Percentiles rank a stretch among this genome's conserved stretches.
phyloP scores from a whole-genome alignment of 73 alveolate genomes.

The Urostyla sp. region DNA sequence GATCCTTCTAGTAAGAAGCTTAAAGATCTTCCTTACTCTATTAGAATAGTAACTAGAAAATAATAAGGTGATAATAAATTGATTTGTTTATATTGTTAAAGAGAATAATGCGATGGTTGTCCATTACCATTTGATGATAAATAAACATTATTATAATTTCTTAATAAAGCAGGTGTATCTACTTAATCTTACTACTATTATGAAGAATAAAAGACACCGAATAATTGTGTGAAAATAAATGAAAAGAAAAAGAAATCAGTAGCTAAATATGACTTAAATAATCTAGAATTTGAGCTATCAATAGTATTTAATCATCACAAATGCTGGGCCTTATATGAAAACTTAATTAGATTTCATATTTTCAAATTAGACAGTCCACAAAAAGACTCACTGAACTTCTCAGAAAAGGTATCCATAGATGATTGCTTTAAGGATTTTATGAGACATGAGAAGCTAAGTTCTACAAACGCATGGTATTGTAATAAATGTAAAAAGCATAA shows the following conservation, averaged over 20 bases:
- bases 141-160: conserved; percentile 1
- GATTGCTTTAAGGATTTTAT: conserved; percentile 82
- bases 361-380: conserved; percentile 3
- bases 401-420: conserved; percentile 53
- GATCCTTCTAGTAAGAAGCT: conserved; percentile 33
- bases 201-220: conserved; percentile 25
- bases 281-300: conserved; percentile 36
- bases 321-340: conserved; percentile 46
- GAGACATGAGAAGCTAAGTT: conserved; percentile 79
- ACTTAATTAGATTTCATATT: not conserved
- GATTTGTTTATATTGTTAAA: not conserved
- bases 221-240: not conserved
- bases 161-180: conserved; percentile 7
- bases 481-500: conserved; percentile 74
- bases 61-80: not conserved
- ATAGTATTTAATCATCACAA: not conserved
- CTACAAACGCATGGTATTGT: conserved; percentile 81
- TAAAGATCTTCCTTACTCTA: conserved; percentile 33
- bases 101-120: conserved; percentile 26
- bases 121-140: conserved; percentile 47
- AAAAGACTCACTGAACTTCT: not conserved
- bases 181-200: conserved; percentile 28
- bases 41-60: conserved; percentile 15
- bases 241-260: conserved; percentile 6
- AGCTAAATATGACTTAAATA: not conserved